These are phyloP conservation scores for Trichomonas vaginalis DNA, from an alignment of 208 protist genomes.

Conservation along the genomic window DNA sequence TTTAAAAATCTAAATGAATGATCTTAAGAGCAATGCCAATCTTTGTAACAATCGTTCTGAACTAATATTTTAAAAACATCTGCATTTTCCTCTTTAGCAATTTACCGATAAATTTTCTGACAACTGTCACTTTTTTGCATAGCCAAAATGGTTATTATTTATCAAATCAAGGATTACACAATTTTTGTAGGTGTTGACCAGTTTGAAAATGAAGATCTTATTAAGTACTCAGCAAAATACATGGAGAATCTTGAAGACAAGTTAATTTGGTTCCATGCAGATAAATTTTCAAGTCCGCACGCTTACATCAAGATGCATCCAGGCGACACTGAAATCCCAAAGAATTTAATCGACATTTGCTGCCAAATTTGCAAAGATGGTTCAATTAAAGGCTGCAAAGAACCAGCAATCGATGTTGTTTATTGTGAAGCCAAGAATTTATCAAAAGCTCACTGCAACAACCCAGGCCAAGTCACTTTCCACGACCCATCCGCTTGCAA, in stretches of 20 bases:
- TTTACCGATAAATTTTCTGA: too few species aligned
- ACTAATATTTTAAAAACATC: too few species aligned
- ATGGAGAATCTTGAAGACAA: neutral
- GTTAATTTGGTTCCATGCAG: neutral
- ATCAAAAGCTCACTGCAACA: neutral
- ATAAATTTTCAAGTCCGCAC: constrained; percentile 9
- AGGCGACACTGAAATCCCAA: neutral
- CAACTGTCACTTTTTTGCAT: neutral
- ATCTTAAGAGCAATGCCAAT: too few species aligned
- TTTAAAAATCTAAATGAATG: too few species aligned
- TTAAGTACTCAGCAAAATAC: neutral
- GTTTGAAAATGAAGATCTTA: constrained; percentile 7
- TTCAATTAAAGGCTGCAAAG: neutral
- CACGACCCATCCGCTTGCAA: neutral
- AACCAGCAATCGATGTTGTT: constrained; percentile 2
- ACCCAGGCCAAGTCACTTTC: neutral
- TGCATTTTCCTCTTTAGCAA: too few species aligned
- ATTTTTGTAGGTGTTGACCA: neutral
- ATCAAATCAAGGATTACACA: neutral
- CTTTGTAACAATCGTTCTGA: too few species aligned
- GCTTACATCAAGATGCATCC: neutral
- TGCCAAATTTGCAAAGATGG: constrained; percentile 17
- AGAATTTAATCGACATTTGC: neutral
- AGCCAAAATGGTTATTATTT: neutral
- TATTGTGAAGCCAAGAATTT: neutral